phyloP scores from a whole-genome alignment of 441 rosid species.

The Geranium incanum region DNA sequence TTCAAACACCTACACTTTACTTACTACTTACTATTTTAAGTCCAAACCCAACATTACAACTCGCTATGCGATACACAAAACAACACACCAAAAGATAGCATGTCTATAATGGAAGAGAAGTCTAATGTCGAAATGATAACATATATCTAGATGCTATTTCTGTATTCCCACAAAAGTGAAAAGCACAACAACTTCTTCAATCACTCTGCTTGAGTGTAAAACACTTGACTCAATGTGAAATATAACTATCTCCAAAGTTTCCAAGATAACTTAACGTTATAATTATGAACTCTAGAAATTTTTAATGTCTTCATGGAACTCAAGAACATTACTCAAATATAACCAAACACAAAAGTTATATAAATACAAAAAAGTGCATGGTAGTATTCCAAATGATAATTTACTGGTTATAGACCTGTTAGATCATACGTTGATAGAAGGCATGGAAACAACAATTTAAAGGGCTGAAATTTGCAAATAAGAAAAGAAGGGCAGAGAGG shows the following conservation, averaged over 20 bases:
- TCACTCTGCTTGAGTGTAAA: background rate
- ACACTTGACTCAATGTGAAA: background rate
- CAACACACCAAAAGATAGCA: slow-evolving; percentile 1
- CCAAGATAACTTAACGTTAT: background rate
- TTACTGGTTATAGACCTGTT: background rate
- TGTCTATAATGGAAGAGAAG: background rate
- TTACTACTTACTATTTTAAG: background rate
- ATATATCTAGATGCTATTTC: background rate
- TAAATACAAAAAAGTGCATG: background rate
- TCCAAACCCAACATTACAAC: background rate
- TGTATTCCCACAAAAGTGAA: background rate
- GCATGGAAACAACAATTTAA: background rate
- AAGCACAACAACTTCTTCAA: background rate
- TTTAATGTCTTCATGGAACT: background rate
- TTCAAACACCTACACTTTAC: background rate
- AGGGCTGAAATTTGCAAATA: background rate
- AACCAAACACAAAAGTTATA: background rate
- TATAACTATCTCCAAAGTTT: background rate
- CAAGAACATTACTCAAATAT: background rate
- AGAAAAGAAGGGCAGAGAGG: background rate
- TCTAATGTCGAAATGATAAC: background rate
- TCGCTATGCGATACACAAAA: background rate
- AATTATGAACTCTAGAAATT: background rate
- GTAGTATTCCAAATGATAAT: background rate
- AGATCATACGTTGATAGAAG: background rate